Evolutionary conservation across 192 early-diverging fungal species (phyloP).

Genomic region (Diversispora eburnea): DNA sequence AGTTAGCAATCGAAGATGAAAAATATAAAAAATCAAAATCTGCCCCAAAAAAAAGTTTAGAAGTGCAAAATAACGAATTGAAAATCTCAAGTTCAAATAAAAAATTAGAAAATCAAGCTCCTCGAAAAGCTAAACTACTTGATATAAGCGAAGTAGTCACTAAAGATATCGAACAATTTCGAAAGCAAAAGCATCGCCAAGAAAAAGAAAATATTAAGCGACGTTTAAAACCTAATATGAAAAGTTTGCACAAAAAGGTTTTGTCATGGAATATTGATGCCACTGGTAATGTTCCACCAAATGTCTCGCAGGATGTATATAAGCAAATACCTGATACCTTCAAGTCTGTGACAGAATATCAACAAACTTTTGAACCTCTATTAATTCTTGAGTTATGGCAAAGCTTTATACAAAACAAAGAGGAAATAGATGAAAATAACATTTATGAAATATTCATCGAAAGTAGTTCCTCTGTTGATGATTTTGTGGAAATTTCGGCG

Average conservation of each 20-base stretch:
- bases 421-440: slow-evolving; percentile 54
- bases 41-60: neutral
- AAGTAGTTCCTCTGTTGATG: slow-evolving; percentile 62
- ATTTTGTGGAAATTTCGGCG: slow-evolving; percentile 65
- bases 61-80: too few species aligned
- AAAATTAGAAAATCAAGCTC: too few species aligned
- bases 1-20: neutral
- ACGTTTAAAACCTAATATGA: slow-evolving; percentile 52
- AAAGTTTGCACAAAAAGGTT: slow-evolving; percentile 53
- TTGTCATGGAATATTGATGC: slow-evolving; percentile 58
- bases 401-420: slow-evolving; percentile 68
- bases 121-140: neutral
- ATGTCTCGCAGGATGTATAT: slow-evolving; percentile 31
- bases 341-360: slow-evolving; percentile 55
- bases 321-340: slow-evolving; percentile 59
- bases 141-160: slow-evolving; percentile 33
- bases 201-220: slow-evolving; percentile 44
- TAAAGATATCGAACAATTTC: slow-evolving; percentile 22
- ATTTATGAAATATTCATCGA: slow-evolving; percentile 41
- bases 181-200: slow-evolving; percentile 19
- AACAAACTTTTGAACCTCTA: slow-evolving; percentile 71
- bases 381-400: slow-evolving; percentile 83
- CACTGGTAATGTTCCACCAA: slow-evolving; percentile 55
- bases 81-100: too few species aligned
- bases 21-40: neutral